Evolutionary conservation across 2,329 filamentous ascomycete genomes (phyloP), one percentile per base, ranked within the genome.

Genomic region (Phoma sp.): DNA sequence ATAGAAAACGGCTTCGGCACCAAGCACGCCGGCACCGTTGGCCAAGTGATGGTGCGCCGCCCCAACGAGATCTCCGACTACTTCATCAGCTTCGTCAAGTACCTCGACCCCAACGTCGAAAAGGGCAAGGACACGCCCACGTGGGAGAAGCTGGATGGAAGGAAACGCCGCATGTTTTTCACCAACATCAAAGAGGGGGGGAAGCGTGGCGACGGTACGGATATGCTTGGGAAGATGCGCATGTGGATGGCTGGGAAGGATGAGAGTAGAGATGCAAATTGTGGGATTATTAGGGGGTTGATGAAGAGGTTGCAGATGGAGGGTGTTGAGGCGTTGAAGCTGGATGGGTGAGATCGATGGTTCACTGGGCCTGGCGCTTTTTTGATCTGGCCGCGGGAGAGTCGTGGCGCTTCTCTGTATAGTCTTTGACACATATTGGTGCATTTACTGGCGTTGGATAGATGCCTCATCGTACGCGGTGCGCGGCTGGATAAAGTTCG

Each of bases 71-170:
- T 73, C 25, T 67, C 62, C 3, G 65, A 70, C 41, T 73, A 73
- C 55, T 70, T 73, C 39, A 70, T 73, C 47, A 62, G 55, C 3
- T 73, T 73, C n/a, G 56, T 70, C 53, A 73, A 73, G 58, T 61
- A 65, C 45, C 62, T 73, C 5, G 65, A 73, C 35, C 70, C 70
- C 3, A 73, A 73, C 38, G 51, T 60, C 7, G 68, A 71, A 27
- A 56, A 62, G 19, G 43, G 49, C 12, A 32, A 43, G 17, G 59
- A 57, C 15, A 62, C 52, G 1, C 58, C 65, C 0, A 58, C 61
- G n/a, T 72, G 70, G 69, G 60, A 64, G 44, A 51, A 55, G 12
- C 48, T 71, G 17, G 64, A 70, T 48, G 38, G 44, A n/a, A 52
- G 55, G 29, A 63, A 63, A 13, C 56, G 63, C 27, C 38, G 68